These are phyloP conservation scores for Conoideocrella luteorostrata DNA, from an alignment of 2,329 filamentous ascomycete species.

Conservation along the genomic window DNA sequence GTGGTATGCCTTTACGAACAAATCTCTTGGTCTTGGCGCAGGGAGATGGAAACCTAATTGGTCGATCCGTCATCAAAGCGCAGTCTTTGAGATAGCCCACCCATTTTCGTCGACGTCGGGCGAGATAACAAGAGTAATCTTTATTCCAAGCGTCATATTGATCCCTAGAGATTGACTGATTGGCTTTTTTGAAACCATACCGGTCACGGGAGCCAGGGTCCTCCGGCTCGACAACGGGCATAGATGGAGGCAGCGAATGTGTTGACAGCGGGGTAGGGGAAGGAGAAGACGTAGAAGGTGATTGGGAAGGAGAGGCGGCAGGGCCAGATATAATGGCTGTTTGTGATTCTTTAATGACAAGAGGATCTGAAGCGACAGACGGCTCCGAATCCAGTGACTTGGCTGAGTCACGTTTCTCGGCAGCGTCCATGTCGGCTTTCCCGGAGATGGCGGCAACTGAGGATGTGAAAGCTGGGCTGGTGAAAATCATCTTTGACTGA, in stretches of 20 bases:
- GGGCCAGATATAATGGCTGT: conserved; percentile 2
- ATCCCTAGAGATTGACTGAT: conserved; percentile 66
- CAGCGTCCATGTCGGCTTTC: conserved; percentile 19
- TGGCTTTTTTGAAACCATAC: conserved; percentile 88
- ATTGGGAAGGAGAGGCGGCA: conserved; percentile 11
- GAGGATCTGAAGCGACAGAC: conserved; percentile 20
- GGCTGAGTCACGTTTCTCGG: conserved; percentile 44
- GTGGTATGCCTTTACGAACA: conserved; percentile 86
- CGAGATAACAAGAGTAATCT: conserved; percentile 68
- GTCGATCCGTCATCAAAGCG: conserved; percentile 63
- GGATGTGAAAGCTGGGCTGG: conserved; percentile 30
- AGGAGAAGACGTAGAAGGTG: not conserved
- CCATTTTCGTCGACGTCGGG: conserved; percentile 77
- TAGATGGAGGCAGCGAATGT: conserved; percentile 14
- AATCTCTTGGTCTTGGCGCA: conserved; percentile 83
- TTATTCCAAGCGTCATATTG: conserved; percentile 79
- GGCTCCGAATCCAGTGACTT: conserved; percentile 37
- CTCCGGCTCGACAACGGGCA: conserved; percentile 30
- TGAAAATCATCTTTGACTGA: conserved; percentile 35
- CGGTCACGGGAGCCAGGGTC: conserved; percentile 59
- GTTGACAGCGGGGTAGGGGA: conserved; percentile 7
- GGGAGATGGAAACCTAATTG: conserved; percentile 71
- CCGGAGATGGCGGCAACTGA: conserved; percentile 33
- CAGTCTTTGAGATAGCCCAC: conserved; percentile 67
- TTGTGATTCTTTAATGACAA: conserved; percentile 9